These are phyloP conservation scores for Aaosphaeria arxii DNA, from an alignment of 2,329 filamentous ascomycete species.

Conservation along the genomic window DNA sequence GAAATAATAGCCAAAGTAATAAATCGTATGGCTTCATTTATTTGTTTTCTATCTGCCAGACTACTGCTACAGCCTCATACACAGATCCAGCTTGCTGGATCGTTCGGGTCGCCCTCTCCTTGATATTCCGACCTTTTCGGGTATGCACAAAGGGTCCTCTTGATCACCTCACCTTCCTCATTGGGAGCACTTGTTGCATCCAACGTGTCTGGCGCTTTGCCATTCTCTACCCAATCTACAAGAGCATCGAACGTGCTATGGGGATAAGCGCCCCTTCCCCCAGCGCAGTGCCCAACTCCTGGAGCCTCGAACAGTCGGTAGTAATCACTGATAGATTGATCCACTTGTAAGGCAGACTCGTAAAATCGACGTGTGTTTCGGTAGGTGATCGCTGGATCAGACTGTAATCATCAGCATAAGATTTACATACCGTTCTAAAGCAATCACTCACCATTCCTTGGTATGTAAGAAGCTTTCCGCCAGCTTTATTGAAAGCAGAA, in stretches of 20 bases:
- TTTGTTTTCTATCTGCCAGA: neutral
- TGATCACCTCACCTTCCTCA: neutral
- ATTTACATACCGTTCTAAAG: neutral
- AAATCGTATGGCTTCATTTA: neutral
- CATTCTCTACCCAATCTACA: slow-evolving; percentile 13
- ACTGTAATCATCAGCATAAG: neutral
- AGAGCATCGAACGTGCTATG: slow-evolving; percentile 4
- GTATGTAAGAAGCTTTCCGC: slow-evolving; percentile 2
- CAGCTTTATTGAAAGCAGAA: neutral
- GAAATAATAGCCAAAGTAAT: neutral
- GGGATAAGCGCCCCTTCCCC: slow-evolving; percentile 6
- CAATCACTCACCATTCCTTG: slow-evolving; percentile 1
- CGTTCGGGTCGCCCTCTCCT: neutral
- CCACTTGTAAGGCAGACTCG: neutral
- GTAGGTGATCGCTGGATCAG: slow-evolving; percentile 1
- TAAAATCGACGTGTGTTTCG: neutral
- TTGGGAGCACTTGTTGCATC: neutral
- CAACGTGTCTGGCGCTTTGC: slow-evolving; percentile 5
- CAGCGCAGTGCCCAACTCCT: slow-evolving; percentile 7
- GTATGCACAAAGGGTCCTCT: neutral
- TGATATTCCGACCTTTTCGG: neutral
- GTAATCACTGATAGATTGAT: slow-evolving; percentile 2
- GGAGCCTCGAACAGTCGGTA: slow-evolving; percentile 12
- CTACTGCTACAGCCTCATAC: neutral
- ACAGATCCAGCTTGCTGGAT: neutral